phyloP scores from a whole-genome alignment of 352 stramenopile genomes.

The Globisporangium cederbergense region DNA sequence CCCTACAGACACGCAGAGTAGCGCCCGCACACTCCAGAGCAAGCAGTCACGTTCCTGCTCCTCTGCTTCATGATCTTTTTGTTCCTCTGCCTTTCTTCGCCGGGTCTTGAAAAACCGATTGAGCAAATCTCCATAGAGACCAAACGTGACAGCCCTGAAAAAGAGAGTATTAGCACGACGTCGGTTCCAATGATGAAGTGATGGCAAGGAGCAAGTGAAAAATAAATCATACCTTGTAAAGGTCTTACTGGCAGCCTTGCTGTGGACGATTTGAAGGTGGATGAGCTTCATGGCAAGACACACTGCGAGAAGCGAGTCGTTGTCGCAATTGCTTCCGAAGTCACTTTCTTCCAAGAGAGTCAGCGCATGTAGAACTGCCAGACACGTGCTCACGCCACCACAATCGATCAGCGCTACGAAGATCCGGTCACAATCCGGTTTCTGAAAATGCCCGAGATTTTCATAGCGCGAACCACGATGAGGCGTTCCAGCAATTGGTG shows the following conservation, averaged over 20 bases:
- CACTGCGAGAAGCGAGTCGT: background rate
- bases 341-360: background rate
- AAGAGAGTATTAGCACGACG: background rate
- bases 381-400: slow-evolving; percentile 32
- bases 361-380: slow-evolving; percentile 41
- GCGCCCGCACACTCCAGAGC: slow-evolving; percentile 3
- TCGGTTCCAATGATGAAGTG: background rate
- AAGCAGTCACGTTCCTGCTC: background rate
- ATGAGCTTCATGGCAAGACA: slow-evolving; percentile 12
- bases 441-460: slow-evolving; percentile 7
- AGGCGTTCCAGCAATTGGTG: too few relatives aligned
- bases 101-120: slow-evolving; percentile 14
- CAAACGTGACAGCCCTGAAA: slow-evolving; percentile 24
- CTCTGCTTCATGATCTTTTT: background rate
- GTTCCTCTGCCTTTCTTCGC: background rate
- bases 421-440: slow-evolving; percentile 25
- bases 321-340: background rate
- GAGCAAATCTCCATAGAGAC: slow-evolving; percentile 28
- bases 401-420: slow-evolving; percentile 38
- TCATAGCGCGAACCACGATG: background rate
- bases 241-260: background rate
- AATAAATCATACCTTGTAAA: slow-evolving; percentile 14
- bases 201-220: background rate
- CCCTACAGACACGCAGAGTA: slow-evolving; percentile 10
- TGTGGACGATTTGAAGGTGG: slow-evolving; percentile 6